Evolutionary conservation across 148 eudicot species (phyloP), one percentile per base, ranked within the genome.

Genomic region (Suaeda aralocaspica): DNA sequence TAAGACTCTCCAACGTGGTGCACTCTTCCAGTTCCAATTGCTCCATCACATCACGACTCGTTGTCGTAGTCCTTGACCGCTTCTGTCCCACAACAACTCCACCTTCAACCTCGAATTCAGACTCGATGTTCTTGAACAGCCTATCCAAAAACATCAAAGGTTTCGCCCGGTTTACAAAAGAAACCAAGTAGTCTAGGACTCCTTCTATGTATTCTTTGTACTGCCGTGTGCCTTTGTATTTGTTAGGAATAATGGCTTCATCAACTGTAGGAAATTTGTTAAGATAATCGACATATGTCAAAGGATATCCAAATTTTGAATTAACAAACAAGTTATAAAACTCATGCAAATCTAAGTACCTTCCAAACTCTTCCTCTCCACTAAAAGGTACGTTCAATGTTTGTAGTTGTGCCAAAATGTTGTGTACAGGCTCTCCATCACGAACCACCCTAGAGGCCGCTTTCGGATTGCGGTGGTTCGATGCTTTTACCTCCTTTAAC

Each of bases 281-380:
- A 22, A 61, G 29, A 49, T 34, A 71, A 50, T 21, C 48, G 31
- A 15, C 50, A 10, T 71, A 71, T 2, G 11, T 15, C 1, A 60
- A 0, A 4, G 0, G 44, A 6, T 21, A 1, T 1, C 66, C 74
- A 11, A 61, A 60, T 8, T 71, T 25, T 22, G 67, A 31, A 29
- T 71, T 71, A 8, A 71, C 58, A 51, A 41, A 70, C 8, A 6
- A 41, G 22, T 42, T 24, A 13, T 70, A 58, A 8, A 44, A 44
- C 24, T 28, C 53, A n/a, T 70, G 73, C 31, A 70, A 49, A 21
- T 70, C 73, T 9, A 58, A 8, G 10, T 41, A 41, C 36, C 19
- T 24, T 7, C 72, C 72, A 8, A 39, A 25, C 0, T 21, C 7
- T 56, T 69, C 72, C 34, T 69, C 72, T 25, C 72, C 72, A 15